Evolutionary conservation across 1,139 yeast species (phyloP), one percentile per base, ranked within the genome.

Genomic region (Neolecta irregularis): DNA sequence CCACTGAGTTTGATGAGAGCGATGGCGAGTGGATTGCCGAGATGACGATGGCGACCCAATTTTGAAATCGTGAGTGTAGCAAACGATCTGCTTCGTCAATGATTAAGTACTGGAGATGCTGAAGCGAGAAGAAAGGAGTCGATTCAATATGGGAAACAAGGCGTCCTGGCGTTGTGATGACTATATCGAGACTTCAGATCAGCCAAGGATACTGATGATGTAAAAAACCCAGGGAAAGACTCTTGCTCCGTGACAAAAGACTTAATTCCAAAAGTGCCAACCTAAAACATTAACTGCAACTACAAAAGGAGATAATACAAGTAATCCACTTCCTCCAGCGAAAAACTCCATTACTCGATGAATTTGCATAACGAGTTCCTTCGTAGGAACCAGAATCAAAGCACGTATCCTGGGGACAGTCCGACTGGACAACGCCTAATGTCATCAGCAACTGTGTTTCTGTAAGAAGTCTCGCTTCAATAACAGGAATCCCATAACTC

Each of bases 21-120:
- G 20, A 23, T 8, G 19, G 16, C 33, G 6, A 13, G 12, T 68
- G 69, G 22, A 75, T 53, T 22, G 65, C 63, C 2, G 58, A 46
- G 39, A 76, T 65, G n/a, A 88, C 58, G 1, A 72, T 64, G 35
- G 67, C 67, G 44, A 85, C 72, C 99, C 99, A 88, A 52, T 81
- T 81, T 55, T 88, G 96, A 56, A 81, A 88, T 21, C 80, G 72
- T 53, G 88, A 96, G 51, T 81, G 81, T 44, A 88, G 64, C 39
- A 88, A 61, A 41, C 94, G 64, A 60, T 88, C 99, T 2, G 96
- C 98, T 56, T 88, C 99, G 57, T 88, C 99, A 29, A 88, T 69
- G 3, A 88, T 79, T 46, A 91, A 60, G 53, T 67, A 81, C 44
- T 70, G 64, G 41, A 88, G 60, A 40, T 65, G 60, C 16, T 58